Evolutionary conservation across 257 asterid species (phyloP).

Genomic region (Ophiorrhiza pumila): DNA sequence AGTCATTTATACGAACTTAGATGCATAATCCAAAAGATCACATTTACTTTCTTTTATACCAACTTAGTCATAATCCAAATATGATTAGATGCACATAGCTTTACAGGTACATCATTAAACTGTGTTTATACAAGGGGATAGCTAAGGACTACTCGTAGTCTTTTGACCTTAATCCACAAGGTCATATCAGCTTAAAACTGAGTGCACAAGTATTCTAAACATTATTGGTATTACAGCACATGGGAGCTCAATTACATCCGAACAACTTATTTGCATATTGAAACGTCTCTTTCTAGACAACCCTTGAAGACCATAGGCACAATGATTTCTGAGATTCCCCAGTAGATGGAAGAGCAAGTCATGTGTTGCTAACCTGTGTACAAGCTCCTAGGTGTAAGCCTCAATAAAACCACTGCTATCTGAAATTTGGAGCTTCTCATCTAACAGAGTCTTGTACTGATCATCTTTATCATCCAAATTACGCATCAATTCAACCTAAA

Average conservation of each 20-base stretch:
- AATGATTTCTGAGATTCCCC: background rate
- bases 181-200: background rate
- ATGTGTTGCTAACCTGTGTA: constrained; percentile 23
- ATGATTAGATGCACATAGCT: background rate
- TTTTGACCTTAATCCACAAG: background rate
- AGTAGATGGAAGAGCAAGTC: constrained; percentile 14
- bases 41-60: too few relatives aligned
- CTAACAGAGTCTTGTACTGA: constrained; percentile 58
- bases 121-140: background rate
- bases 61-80: too few relatives aligned
- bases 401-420: constrained; percentile 37
- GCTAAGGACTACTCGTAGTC: background rate
- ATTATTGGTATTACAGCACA: too few relatives aligned
- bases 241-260: background rate
- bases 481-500: constrained; percentile 66
- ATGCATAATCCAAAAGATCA: too few relatives aligned
- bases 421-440: constrained; percentile 64
- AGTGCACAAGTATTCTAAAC: background rate
- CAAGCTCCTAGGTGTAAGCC: constrained; percentile 29
- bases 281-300: background rate
- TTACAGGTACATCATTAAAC: background rate
- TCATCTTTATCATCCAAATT: constrained; percentile 66
- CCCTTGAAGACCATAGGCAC: background rate
- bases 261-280: background rate
- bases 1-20: too few relatives aligned